Percentiles rank a stretch among this genome's conserved stretches.
These are phyloP conservation scores for Primulina eburnea DNA, from an alignment of 257 asterid species.

Conservation along the genomic window DNA sequence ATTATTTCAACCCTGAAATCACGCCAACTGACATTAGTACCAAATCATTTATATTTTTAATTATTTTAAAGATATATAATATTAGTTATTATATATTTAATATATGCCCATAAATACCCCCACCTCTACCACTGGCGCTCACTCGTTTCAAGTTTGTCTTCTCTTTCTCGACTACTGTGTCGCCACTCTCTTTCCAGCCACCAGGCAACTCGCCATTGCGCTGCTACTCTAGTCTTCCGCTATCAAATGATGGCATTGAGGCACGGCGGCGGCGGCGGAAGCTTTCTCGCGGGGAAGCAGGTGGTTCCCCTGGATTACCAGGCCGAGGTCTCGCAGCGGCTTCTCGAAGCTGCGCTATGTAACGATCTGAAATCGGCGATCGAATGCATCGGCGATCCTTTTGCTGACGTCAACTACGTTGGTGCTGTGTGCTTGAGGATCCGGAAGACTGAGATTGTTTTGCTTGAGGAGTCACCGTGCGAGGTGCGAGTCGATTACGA, in stretches of 20 bases:
- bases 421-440: constrained; percentile 65
- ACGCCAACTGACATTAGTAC: not conserved
- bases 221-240: constrained; percentile 16
- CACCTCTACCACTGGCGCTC: constrained; percentile 34
- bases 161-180: not conserved
- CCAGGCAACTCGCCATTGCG: constrained; percentile 12
- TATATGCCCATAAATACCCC: constrained; percentile 19
- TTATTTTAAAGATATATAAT: too few relatives aligned
- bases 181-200: constrained; percentile 22
- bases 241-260: constrained; percentile 43
- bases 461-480: constrained; percentile 47
- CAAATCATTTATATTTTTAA: not conserved
- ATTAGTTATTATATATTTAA: too few relatives aligned
- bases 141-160: constrained; percentile 45
- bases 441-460: constrained; percentile 48
- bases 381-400: constrained; percentile 62
- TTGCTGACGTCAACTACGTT: constrained; percentile 66
- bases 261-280: constrained; percentile 28
- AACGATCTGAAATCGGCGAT: constrained; percentile 53
- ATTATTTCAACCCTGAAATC: not conserved
- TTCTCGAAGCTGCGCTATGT: constrained; percentile 51
- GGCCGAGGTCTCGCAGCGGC: constrained; percentile 67
- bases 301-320: constrained; percentile 74
- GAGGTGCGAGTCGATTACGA: constrained; percentile 51
- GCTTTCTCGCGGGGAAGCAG: constrained; percentile 59